phyloP scores from a whole-genome alignment of 2,329 filamentous ascomycete genomes.

The Drechslerella coelobrocha region DNA sequence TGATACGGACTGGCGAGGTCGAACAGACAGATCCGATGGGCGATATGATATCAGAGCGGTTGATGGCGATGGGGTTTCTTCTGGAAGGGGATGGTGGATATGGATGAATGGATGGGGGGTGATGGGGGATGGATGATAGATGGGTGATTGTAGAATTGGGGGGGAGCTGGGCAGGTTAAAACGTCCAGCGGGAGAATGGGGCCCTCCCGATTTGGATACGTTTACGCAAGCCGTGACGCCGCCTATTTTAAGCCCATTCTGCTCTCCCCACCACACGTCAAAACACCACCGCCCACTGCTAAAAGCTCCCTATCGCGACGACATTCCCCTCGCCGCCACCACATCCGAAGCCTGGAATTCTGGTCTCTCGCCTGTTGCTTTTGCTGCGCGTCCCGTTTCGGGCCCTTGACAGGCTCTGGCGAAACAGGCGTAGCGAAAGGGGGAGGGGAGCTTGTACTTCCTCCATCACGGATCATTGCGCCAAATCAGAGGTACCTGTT shows the following conservation, averaged over 20 bases:
- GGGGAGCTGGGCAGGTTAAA: neutral
- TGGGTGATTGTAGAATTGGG: neutral
- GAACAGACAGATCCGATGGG: too few species aligned
- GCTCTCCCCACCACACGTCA: neutral
- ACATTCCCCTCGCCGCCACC: neutral
- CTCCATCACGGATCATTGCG: constrained; percentile 15
- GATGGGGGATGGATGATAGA: neutral
- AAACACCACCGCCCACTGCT: neutral
- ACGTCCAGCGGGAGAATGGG: neutral
- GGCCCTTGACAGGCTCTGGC: too few species aligned
- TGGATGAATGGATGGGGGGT: neutral
- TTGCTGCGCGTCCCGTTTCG: neutral
- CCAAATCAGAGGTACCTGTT: constrained; percentile 11
- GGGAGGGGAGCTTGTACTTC: neutral
- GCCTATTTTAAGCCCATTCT: neutral
- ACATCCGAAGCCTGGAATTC: neutral
- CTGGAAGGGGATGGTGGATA: neutral
- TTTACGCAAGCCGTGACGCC: constrained; percentile 4
- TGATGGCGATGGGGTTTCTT: too few species aligned
- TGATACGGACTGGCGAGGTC: too few species aligned
- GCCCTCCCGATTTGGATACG: neutral
- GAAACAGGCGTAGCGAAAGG: too few species aligned
- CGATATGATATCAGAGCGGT: too few species aligned
- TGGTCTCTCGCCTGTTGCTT: neutral
- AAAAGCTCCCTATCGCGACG: neutral